These are phyloP conservation scores for Cercospora janseana DNA, from an alignment of 2,329 filamentous ascomycete species.

Conservation along the genomic window DNA sequence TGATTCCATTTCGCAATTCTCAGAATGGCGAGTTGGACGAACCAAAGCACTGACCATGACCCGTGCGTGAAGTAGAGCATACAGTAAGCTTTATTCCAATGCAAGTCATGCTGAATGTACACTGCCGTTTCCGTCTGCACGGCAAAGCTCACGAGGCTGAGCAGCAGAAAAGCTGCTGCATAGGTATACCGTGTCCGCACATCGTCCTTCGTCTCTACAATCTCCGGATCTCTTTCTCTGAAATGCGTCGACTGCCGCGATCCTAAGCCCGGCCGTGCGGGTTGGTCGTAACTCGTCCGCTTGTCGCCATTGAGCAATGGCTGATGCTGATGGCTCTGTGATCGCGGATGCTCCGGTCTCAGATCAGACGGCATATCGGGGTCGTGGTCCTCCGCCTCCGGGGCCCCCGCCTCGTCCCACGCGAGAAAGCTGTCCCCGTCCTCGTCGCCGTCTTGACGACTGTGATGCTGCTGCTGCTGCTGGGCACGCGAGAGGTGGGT, in stretches of 20 bases:
- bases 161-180: conserved; percentile 75
- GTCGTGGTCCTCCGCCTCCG: conserved; percentile 31
- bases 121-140: conserved; percentile 94
- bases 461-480: conserved; percentile 9
- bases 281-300: conserved; percentile 41
- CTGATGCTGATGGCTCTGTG: conserved; percentile 39
- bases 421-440: conserved; percentile 43
- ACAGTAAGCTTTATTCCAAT: conserved; percentile 98
- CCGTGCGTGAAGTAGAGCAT: conserved; percentile 98
- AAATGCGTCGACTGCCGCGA: conserved; percentile 63
- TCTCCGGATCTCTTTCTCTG: conserved; percentile 72
- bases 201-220: conserved; percentile 57
- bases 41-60: conserved; percentile 89
- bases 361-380: conserved; percentile 52
- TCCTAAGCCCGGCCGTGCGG: conserved; percentile 44
- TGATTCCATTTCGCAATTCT: conserved; percentile 74
- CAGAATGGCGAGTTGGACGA: conserved; percentile 74
- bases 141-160: conserved; percentile 85
- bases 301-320: conserved; percentile 52
- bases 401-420: conserved; percentile 44
- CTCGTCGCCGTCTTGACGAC: conserved; percentile 21
- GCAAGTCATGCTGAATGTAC: conserved; percentile 86
- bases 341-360: conserved; percentile 35
- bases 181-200: conserved; percentile 83
- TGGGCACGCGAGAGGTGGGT: conserved; percentile 31